Conservation (phyloP, 345 rosid genomes). For the Lagerstroemia speciosa region DNA sequence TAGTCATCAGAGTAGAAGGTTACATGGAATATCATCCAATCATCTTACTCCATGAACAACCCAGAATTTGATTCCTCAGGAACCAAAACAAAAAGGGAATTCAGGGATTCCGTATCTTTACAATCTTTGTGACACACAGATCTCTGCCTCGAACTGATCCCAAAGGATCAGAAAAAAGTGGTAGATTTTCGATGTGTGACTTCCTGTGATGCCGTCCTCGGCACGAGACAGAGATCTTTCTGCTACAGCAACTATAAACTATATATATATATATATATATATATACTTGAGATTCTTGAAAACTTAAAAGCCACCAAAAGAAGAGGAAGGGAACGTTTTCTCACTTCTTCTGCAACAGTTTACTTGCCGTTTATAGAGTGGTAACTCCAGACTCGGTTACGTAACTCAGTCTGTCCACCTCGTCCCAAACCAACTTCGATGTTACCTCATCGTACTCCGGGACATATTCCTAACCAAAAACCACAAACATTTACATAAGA, state of each 20-base stretch:
- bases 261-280: too few relatives aligned
- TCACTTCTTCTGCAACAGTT: neutral
- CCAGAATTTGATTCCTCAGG: neutral
- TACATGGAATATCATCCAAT: too few relatives aligned
- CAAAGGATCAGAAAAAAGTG: neutral
- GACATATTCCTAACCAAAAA: conserved; percentile 46
- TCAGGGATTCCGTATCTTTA: neutral
- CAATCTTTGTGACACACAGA: neutral
- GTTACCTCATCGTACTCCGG: conserved; percentile 71
- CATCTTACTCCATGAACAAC: neutral
- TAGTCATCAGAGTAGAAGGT: too few relatives aligned
- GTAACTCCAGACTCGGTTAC: conserved; percentile 53
- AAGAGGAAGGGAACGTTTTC: neutral
- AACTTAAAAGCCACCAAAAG: neutral
- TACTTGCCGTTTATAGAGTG: conserved; percentile 1
- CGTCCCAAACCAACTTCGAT: conserved; percentile 80
- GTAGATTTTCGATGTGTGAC: neutral
- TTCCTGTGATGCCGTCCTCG: neutral
- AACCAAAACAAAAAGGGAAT: neutral
- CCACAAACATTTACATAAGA: neutral
- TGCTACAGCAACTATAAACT: neutral
- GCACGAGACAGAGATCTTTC: neutral
- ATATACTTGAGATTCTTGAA: neutral
- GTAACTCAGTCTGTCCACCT: conserved; percentile 53
- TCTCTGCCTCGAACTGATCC: conserved; percentile 2